phyloP scores from a whole-genome alignment of 2,329 filamentous ascomycete species.

The Trichoderma pleuroti region DNA sequence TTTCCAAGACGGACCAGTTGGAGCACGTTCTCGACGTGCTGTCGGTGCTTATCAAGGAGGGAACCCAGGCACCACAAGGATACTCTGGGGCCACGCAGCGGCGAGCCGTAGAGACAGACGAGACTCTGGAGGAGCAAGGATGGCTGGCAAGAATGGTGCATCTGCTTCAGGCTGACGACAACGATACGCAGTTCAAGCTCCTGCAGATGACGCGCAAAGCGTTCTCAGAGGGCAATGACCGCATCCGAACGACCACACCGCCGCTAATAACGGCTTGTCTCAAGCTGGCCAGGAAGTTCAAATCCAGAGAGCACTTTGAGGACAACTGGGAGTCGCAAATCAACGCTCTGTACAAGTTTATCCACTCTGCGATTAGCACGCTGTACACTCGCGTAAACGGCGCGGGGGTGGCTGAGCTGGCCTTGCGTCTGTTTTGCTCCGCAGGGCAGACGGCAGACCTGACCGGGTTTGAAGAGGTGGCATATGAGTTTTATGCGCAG shows the following conservation, averaged over 20 bases:
- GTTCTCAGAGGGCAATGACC: constrained; percentile 87
- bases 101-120: constrained; percentile 80
- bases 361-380: constrained; percentile 82
- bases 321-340: constrained; percentile 61
- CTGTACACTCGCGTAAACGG: constrained; percentile 81
- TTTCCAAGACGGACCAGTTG: constrained; percentile 73
- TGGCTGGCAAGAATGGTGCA: constrained; percentile 94
- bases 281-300: constrained; percentile 84
- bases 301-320: constrained; percentile 79
- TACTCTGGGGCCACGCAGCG: constrained; percentile 80
- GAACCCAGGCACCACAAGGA: constrained; percentile 75
- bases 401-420: constrained; percentile 77
- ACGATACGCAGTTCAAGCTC: constrained; percentile 91
- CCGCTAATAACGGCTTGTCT: constrained; percentile 86
- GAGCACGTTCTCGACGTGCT: constrained; percentile 86
- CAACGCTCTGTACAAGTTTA: constrained; percentile 89
- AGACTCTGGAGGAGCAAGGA: constrained; percentile 96
- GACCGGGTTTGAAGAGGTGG: constrained; percentile 88
- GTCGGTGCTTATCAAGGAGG: constrained; percentile 90
- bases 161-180: constrained; percentile 75
- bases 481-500: constrained; percentile 97
- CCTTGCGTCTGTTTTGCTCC: constrained; percentile 82
- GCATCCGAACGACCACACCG: constrained; percentile 92
- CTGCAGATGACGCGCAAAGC: constrained; percentile 84
- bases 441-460: constrained; percentile 92